These are phyloP conservation scores for Hypericum androsaemum DNA, from an alignment of 345 rosid genomes.

Conservation along the genomic window DNA sequence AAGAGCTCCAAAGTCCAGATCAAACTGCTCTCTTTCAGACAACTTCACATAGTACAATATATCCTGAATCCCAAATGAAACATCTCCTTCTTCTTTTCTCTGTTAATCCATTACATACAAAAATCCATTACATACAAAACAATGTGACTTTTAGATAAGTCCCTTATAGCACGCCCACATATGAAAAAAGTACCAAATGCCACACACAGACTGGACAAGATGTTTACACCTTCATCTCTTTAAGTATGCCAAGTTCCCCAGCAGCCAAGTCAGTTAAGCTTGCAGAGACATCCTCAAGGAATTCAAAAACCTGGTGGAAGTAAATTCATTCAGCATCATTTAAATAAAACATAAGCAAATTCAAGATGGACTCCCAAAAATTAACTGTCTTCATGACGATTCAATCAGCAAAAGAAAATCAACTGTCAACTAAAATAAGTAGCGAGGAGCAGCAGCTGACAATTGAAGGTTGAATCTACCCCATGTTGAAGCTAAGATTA, in stretches of 20 bases:
- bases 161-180: conserved; percentile 6
- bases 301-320: conserved; percentile 62
- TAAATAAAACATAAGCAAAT: conserved; percentile 3
- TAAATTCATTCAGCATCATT: conserved; percentile 2
- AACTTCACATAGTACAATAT: conserved; percentile 67
- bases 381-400: no score
- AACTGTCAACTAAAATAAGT: no score
- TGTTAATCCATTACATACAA: conserved; percentile 25
- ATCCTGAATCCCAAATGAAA: conserved; percentile 80
- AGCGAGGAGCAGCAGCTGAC: no score
- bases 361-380: neutral
- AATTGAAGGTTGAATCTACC: no score
- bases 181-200: conserved; percentile 5
- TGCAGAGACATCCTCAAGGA: conserved; percentile 81
- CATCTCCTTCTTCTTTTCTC: conserved; percentile 86
- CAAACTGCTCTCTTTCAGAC: conserved; percentile 70
- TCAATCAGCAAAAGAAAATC: no score
- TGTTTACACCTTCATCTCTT: conserved; percentile 66
- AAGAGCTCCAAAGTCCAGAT: conserved; percentile 67
- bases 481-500: no score
- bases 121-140: conserved; percentile 15
- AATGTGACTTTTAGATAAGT: conserved; percentile 4
- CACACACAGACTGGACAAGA: neutral
- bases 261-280: conserved; percentile 60
- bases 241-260: conserved; percentile 58